Evolutionary conservation across 495 filamentous ascomycete genomes (phyloP).

Genomic region (Aspergillus baeticus): DNA sequence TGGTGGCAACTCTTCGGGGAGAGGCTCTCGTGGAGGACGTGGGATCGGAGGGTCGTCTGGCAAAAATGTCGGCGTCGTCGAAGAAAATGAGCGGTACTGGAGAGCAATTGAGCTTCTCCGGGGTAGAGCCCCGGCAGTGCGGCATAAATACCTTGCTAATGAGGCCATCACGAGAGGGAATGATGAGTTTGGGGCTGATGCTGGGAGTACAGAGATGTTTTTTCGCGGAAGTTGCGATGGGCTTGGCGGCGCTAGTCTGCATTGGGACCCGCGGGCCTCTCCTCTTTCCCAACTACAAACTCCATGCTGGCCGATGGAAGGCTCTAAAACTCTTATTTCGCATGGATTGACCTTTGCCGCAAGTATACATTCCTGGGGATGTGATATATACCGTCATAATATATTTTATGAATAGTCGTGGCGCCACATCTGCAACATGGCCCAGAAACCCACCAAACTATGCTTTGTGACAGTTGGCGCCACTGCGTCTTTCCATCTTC

Average conservation of each 20-base stretch:
- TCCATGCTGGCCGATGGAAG: too few species aligned
- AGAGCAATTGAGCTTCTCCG: conserved; percentile 27
- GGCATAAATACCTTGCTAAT: conserved; percentile 39
- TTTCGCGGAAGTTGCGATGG: conserved; percentile 17
- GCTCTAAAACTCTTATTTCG: too few species aligned
- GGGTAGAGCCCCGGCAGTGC: conserved; percentile 31
- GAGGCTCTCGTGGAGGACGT: conserved; percentile 30
- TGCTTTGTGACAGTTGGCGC: conserved; percentile 90
- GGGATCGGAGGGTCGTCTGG: conserved; percentile 38
- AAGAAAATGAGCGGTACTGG: conserved; percentile 39
- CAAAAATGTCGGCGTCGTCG: conserved; percentile 34
- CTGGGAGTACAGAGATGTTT: conserved; percentile 25
- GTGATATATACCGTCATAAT: neutral
- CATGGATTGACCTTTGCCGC: too few species aligned
- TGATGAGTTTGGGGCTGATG: conserved; percentile 12
- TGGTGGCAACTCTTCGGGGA: conserved; percentile 32
- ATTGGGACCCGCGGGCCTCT: conserved; percentile 14
- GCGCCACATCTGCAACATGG: conserved; percentile 2
- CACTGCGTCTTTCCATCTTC: conserved; percentile 74
- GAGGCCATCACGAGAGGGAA: conserved; percentile 37
- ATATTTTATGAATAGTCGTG: conserved; percentile 4
- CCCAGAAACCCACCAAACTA: conserved; percentile 32
- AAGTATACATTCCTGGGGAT: neutral
- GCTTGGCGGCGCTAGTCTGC: conserved; percentile 19
- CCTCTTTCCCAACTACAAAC: too few species aligned